A percentile compares a stretch with the other conserved stretches of the same genome.
Evolutionary conservation across 176 grass and related monocot species (phyloP).

Genomic region (Musa itinerans): DNA sequence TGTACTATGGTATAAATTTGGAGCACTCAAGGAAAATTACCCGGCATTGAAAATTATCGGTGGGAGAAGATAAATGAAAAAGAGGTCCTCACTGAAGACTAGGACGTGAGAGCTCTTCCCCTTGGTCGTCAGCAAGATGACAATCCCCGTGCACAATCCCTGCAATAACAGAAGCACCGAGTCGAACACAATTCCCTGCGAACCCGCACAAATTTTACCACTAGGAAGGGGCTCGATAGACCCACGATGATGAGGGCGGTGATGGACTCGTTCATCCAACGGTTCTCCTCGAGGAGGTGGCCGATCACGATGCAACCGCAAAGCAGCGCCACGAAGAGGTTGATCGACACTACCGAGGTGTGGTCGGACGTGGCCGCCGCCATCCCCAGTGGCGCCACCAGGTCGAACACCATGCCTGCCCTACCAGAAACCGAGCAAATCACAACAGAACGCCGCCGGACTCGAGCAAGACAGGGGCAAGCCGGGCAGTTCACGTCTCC

Average conservation of each 20-base stretch:
- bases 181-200: background rate
- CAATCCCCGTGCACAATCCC: conserved; percentile 83
- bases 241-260: conserved; percentile 78
- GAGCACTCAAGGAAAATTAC: conserved; percentile 27
- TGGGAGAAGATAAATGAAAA: conserved; percentile 97
- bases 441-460: background rate
- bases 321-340: conserved; percentile 71
- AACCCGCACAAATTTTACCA: background rate
- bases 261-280: conserved; percentile 93
- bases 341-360: conserved; percentile 84
- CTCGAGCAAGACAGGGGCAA: background rate
- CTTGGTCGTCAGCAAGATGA: conserved; percentile 71
- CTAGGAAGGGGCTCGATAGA: background rate
- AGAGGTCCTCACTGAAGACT: conserved; percentile 97
- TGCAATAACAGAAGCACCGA: conserved; percentile 9
- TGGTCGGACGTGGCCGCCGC: conserved; percentile 63
- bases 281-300: conserved; percentile 90
- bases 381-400: conserved; percentile 40
- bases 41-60: conserved; percentile 99
- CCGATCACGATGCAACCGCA: conserved; percentile 92
- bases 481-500: background rate
- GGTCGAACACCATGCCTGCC: conserved; percentile 34
- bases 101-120: conserved; percentile 92
- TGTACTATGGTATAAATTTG: background rate
- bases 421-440: background rate